These are phyloP conservation scores for Pseudozyma thailandica DNA, from an alignment of 1,284 basidiomycete genomes.

Conservation along the genomic window DNA sequence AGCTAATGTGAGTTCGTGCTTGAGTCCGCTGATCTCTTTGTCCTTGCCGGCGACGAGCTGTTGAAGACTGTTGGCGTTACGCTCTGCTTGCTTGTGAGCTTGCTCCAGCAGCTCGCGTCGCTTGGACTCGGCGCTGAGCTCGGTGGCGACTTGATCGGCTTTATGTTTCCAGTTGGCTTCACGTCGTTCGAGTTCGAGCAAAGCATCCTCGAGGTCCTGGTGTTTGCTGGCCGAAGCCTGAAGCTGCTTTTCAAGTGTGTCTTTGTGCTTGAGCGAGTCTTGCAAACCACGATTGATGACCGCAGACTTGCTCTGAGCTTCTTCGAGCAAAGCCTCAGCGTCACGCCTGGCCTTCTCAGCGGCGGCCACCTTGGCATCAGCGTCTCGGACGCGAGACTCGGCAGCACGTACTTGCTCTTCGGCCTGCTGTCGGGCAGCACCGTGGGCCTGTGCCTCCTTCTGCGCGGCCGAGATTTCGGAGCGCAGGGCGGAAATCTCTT, in stretches of 20 bases:
- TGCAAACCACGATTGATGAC: slow-evolving; percentile 47
- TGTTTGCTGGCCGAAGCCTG: slow-evolving; percentile 73
- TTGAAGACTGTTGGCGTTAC: slow-evolving; percentile 72
- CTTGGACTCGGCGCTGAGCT: slow-evolving; percentile 60
- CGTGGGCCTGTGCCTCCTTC: slow-evolving; percentile 36
- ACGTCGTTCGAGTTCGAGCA: slow-evolving; percentile 55
- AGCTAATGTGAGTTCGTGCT: slow-evolving; percentile 75
- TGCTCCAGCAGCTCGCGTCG: slow-evolving; percentile 65
- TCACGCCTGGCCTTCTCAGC: slow-evolving; percentile 79
- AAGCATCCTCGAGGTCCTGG: slow-evolving; percentile 60
- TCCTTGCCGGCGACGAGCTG: slow-evolving; percentile 79
- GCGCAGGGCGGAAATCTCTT: slow-evolving; percentile 64
- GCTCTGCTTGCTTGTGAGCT: slow-evolving; percentile 74
- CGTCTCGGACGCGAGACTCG: slow-evolving; percentile 65
- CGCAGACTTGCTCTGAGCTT: slow-evolving; percentile 73
- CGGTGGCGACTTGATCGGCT: slow-evolving; percentile 47
- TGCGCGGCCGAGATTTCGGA: slow-evolving; percentile 69
- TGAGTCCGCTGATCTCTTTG: slow-evolving; percentile 83
- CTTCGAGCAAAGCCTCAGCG: slow-evolving; percentile 81
- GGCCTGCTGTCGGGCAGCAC: slow-evolving; percentile 29
- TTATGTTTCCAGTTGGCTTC: slow-evolving; percentile 55
- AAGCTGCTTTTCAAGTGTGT: slow-evolving; percentile 78
- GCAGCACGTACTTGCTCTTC: slow-evolving; percentile 32
- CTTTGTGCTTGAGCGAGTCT: slow-evolving; percentile 42
- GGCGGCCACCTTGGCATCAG: slow-evolving; percentile 73